A percentile compares a stretch with the other conserved stretches of the same genome.
Evolutionary conservation across 805 yeast species (phyloP).

Genomic region (Ascoidea asiatica): DNA sequence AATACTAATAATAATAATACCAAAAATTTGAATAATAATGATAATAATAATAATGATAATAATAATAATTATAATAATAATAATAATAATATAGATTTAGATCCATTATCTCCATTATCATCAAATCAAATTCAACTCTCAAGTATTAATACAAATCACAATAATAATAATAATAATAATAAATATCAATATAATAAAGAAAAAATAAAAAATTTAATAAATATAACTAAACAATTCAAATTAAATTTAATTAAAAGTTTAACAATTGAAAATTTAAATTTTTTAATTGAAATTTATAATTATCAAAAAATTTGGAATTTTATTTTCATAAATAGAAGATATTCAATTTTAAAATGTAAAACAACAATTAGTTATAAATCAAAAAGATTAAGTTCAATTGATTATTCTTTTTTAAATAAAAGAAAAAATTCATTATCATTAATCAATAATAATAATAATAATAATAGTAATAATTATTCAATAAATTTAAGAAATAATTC

Average conservation of each 20-base stretch:
- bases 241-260: too few species aligned
- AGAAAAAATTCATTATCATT: neutral
- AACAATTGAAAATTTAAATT: conserved; percentile 25
- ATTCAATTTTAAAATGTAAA: conserved; percentile 18
- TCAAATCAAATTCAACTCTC: too few species aligned
- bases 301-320: conserved; percentile 30
- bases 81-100: too few species aligned
- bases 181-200: too few species aligned
- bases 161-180: too few species aligned
- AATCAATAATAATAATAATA: neutral
- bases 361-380: conserved; percentile 2
- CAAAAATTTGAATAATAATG: too few species aligned
- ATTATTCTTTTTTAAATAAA: conserved; percentile 1
- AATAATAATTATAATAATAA: too few species aligned
- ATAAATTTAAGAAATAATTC: conserved; percentile 7
- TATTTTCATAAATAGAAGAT: conserved; percentile 16
- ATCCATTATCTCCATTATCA: neutral
- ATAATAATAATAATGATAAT: too few species aligned
- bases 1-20: too few species aligned
- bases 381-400: neutral
- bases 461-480: conserved; percentile 1
- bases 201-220: too few species aligned
- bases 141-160: too few species aligned
- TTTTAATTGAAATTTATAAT: conserved; percentile 29
- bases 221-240: neutral